Conservation (phyloP, 139 green algal species). For the Asterochloris sp. region DNA sequence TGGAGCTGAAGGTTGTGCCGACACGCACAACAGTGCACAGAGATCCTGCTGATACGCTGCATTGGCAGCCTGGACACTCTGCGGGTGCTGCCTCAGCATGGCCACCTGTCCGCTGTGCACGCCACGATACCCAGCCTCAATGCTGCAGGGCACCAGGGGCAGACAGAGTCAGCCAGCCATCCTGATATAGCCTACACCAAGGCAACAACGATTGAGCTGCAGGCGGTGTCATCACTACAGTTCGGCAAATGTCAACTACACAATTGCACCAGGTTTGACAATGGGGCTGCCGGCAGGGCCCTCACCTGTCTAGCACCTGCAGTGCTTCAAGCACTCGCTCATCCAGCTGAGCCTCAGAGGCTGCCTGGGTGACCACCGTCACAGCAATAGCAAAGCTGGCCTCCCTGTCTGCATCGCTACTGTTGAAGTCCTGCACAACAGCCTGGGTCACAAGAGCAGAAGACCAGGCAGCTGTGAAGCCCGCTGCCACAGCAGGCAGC, state of each 20-base stretch:
- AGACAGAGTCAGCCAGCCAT: not conserved
- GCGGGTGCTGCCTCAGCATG: slow-evolving; percentile 18
- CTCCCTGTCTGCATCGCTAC: slow-evolving; percentile 33
- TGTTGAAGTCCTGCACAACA: slow-evolving; percentile 36
- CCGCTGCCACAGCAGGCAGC: too few species aligned
- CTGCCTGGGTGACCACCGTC: slow-evolving; percentile 40
- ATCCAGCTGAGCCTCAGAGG: slow-evolving; percentile 46
- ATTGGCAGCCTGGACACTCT: not conserved
- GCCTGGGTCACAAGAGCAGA: too few species aligned
- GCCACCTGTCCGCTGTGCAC: slow-evolving; percentile 16
- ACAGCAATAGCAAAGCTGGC: slow-evolving; percentile 45
- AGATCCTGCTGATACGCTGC: not conserved
- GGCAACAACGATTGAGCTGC: not conserved
- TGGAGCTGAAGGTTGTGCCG: too few species aligned
- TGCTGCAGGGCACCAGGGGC: not conserved
- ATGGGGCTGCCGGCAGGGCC: not conserved
- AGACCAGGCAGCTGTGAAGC: too few species aligned
- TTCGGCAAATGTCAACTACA: not conserved
- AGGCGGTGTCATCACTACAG: not conserved
- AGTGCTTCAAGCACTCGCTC: slow-evolving; percentile 30
- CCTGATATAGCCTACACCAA: not conserved
- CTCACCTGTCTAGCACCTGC: slow-evolving; percentile 24
- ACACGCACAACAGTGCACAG: not conserved
- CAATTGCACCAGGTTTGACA: not conserved
- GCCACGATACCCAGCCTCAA: slow-evolving; percentile 22